Evolutionary conservation across 768 basidiomycete genomes (phyloP), one percentile per base, ranked within the genome.

Genomic region (Tricholomella constricta): DNA sequence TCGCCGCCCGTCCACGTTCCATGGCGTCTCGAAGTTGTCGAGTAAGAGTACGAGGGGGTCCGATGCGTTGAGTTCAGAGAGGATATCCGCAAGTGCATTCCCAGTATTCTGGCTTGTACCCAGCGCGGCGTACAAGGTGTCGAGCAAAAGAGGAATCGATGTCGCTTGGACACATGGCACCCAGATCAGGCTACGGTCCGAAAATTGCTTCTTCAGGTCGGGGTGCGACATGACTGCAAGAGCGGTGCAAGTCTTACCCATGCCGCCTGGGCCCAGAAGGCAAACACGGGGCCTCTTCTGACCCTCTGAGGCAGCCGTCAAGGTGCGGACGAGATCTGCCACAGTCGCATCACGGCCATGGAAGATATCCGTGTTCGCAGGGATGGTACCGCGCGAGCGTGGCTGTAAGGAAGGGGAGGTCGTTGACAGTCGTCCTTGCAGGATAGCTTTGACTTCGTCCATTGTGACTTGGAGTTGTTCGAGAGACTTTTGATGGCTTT

Each of bases 11-110:
- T 48, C 54, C 4, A 51, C 53, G 46, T 69, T 63, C 74, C 73
- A 74, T 5, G 70, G 65, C 4, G 72, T 72, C 58, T 77, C 74
- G 48, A 77, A 74, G 44, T 76, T 72, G 49, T 76, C 74, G 4
- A 77, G 59, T 14, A 75, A 51, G 26, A 77, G 25, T 9, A 40
- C 17, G 32, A 47, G 32, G 45, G 32, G 3, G n/a, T 32, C 44
- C 5, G 34, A 20, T 5, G n/a, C 29, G 17, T 45, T 12, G 22
- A 69, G 65, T 43, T 65, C 62, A 36, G 42, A 47, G 25, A 66
- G 35, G 40, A 66, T 56, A 48, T 66, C 55, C 14, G 38, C 47
- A 14, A 60, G 57, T 1, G 47, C 45, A 45, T 65, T 56, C 20
- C 60, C 54, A 6, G 64, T 64, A n/a, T 55, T 51, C 5, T 52